Percentiles rank a stretch among this genome's conserved stretches.
phyloP scores from a whole-genome alignment of 2,329 filamentous ascomycete genomes.

The Aspergillus piperis region DNA sequence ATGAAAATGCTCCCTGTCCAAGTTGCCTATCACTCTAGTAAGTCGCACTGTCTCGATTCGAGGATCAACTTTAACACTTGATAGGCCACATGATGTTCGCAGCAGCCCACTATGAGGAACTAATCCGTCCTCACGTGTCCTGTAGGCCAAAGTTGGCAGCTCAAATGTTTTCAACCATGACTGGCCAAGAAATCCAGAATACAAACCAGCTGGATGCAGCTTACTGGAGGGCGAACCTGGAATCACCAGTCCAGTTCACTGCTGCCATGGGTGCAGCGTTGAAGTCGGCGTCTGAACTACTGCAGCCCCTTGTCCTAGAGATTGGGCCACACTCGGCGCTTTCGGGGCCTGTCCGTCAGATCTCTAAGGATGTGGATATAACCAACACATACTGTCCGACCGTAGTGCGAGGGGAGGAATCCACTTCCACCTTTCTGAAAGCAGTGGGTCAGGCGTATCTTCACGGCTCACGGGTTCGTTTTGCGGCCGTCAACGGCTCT shows the following conservation, averaged over 20 bases:
- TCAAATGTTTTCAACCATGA: slow-evolving; percentile 13
- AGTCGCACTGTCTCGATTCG: not conserved
- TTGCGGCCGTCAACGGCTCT: not conserved
- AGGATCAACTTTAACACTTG: not conserved
- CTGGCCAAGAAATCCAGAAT: not conserved
- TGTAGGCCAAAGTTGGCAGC: slow-evolving; percentile 5
- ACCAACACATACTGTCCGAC: slow-evolving; percentile 10
- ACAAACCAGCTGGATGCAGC: not conserved
- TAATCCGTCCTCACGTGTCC: not conserved
- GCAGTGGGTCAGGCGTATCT: slow-evolving; percentile 16
- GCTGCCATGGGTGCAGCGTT: slow-evolving; percentile 11
- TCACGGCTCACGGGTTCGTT: not conserved
- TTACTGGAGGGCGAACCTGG: slow-evolving; percentile 21
- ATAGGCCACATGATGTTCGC: not conserved
- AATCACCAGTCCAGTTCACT: slow-evolving; percentile 25
- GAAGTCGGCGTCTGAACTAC: not conserved
- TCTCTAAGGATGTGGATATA: slow-evolving; percentile 4
- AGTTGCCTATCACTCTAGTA: slow-evolving; percentile 1
- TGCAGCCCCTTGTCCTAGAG: slow-evolving; percentile 23
- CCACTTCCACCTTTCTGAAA: slow-evolving; percentile 10
- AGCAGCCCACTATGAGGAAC: not conserved
- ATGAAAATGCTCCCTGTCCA: not conserved
- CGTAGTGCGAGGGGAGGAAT: not conserved
- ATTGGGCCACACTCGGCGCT: slow-evolving; percentile 43
- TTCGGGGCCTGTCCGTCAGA: slow-evolving; percentile 31